Evolutionary conservation across 169 alveolate genomes (phyloP), one percentile per base, ranked within the genome.

Genomic region (Plasmodium berghei): DNA sequence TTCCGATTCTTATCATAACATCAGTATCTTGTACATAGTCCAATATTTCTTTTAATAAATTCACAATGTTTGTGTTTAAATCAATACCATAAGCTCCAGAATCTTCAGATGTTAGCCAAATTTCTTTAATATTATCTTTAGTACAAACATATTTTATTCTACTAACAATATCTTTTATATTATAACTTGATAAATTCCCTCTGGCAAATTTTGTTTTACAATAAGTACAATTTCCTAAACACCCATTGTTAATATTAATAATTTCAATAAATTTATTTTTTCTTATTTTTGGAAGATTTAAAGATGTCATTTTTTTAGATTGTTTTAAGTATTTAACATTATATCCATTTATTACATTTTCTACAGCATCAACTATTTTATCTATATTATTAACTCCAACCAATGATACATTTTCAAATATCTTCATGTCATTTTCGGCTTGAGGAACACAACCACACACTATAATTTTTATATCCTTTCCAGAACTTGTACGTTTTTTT

Each of bases 41-140:
- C 48, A 97, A 91, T 8, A 98, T 93, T 73, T 93, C 94, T 49
- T 77, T 77, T 52, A 98, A 93, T 58, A 99, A 93, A 55, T 94
- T 95, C 0, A 99, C 98, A 14, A 99, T 91, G 92, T 97, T 95
- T 62, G 99, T 97, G 26, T 98, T 99, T 26, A 98, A 96, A 92
- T 99, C 99, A 49, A 98, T 94, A 9, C 99, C 99, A 90, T 98
- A 99, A 12, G 99, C 99, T 1, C 99, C 95, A 89, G 98, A 92
- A 87, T 99, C 99, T 93, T 99, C 99, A 34, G 99, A 96, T 8
- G 99, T 98, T 22, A 99, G 94, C 99, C 99, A 99, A 22, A 99
- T 96, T 94, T 98, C 98, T 75, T 96, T 97, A 2, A 97, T 97
- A 61, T 98, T 99, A 72, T 97, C 99, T 83, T 94, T 95, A 72